Conservation (phyloP, 768 basidiomycete species). For the Leccinellum luteum region DNA sequence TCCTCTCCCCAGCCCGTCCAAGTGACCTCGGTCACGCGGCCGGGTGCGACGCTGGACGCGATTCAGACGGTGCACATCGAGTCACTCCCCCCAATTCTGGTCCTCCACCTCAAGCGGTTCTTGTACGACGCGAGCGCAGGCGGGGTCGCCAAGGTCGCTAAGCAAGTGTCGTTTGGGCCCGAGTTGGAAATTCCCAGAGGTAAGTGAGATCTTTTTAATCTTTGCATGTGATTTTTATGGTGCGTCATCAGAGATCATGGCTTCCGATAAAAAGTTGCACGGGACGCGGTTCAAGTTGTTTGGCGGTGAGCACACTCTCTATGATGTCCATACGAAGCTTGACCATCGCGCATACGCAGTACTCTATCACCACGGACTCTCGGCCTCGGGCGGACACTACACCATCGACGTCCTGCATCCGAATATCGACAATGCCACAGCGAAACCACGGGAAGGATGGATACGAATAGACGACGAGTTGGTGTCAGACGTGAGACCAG, state of each 20-base stretch:
- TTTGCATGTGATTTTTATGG: background rate
- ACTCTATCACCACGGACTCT: conserved; percentile 90
- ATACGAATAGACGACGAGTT: conserved; percentile 92
- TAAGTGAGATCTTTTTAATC: conserved; percentile 20
- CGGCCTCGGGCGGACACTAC: conserved; percentile 93
- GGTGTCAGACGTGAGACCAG: conserved; percentile 65
- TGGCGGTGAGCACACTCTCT: conserved; percentile 55
- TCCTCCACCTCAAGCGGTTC: conserved; percentile 91
- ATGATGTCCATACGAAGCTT: background rate
- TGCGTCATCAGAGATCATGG: conserved; percentile 55
- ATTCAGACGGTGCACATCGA: conserved; percentile 75
- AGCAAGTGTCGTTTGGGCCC: conserved; percentile 73
- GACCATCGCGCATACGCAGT: conserved; percentile 39
- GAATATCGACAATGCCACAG: conserved; percentile 45
- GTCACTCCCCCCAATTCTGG: conserved; percentile 75
- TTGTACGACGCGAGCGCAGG: conserved; percentile 72
- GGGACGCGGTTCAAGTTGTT: conserved; percentile 74
- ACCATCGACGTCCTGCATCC: conserved; percentile 87
- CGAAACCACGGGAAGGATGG: conserved; percentile 65
- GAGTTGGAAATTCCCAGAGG: conserved; percentile 76
- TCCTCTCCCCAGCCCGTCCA: conserved; percentile 80
- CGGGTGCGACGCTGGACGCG: conserved; percentile 66
- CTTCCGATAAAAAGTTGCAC: conserved; percentile 46
- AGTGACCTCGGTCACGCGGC: conserved; percentile 53
- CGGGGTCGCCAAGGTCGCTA: conserved; percentile 84